phyloP scores from a whole-genome alignment of 148 eudicot species.

The Rhododendron mucronatum region DNA sequence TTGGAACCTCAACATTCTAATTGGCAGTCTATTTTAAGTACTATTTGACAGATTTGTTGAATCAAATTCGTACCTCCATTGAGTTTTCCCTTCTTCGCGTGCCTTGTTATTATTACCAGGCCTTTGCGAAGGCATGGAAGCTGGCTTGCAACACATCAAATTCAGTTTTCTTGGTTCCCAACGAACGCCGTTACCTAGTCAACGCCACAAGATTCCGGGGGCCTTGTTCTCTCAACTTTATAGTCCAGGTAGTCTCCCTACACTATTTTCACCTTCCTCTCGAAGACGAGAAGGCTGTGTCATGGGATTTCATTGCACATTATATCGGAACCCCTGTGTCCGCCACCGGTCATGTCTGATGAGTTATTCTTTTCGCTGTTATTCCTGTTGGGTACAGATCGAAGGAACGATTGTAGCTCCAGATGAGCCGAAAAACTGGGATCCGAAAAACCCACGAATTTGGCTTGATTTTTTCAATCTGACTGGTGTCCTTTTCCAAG shows the following conservation, averaged over 20 bases:
- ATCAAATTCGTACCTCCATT: background rate
- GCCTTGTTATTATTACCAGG: background rate
- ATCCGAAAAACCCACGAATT: constrained; percentile 50
- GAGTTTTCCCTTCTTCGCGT: background rate
- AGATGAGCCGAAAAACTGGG: constrained; percentile 76
- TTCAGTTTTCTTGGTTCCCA: background rate
- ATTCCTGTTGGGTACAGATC: constrained; percentile 39
- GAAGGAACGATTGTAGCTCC: constrained; percentile 94
- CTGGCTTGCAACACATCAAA: background rate
- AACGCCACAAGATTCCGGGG: background rate
- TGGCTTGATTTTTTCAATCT: constrained; percentile 82
- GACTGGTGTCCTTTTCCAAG: constrained; percentile 66
- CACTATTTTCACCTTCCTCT: background rate
- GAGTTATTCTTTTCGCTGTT: background rate
- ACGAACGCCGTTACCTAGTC: background rate
- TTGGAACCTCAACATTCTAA: background rate
- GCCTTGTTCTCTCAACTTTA: background rate
- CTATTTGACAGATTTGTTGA: background rate
- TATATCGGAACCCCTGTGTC: background rate
- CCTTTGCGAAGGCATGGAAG: background rate
- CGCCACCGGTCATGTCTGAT: constrained; percentile 7
- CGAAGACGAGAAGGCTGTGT: background rate
- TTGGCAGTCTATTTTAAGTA: background rate
- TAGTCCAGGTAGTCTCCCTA: constrained; percentile 50
- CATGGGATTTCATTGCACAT: background rate